phyloP scores from a whole-genome alignment of 768 basidiomycete genomes.

The Phanerochaete carnosa region DNA sequence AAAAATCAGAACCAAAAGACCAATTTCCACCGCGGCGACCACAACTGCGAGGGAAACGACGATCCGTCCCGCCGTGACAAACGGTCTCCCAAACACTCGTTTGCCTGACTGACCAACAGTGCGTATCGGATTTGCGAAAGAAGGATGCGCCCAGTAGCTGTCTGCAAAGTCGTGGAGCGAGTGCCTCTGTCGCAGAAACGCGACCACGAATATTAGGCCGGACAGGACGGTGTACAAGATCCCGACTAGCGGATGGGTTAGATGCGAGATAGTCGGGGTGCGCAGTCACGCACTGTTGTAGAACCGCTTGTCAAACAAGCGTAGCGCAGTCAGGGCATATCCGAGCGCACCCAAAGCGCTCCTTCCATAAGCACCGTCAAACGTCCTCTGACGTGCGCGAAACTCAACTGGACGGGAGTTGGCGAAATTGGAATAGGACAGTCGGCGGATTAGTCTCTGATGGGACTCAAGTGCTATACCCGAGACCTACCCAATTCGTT shows the following conservation, averaged over 20 bases:
- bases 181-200: slow-evolving; percentile 60
- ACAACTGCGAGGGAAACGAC: slow-evolving; percentile 57
- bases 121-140: slow-evolving; percentile 36
- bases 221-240: slow-evolving; percentile 65
- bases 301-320: slow-evolving; percentile 76
- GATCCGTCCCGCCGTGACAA: slow-evolving; percentile 78
- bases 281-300: slow-evolving; percentile 55
- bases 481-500: slow-evolving; percentile 26
- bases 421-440: not conserved
- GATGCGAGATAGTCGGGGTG: not conserved
- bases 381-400: slow-evolving; percentile 77
- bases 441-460: not conserved
- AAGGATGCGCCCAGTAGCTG: slow-evolving; percentile 18
- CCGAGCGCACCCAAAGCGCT: slow-evolving; percentile 73
- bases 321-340: slow-evolving; percentile 68
- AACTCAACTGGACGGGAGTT: slow-evolving; percentile 50
- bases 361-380: slow-evolving; percentile 78
- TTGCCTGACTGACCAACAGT: slow-evolving; percentile 60
- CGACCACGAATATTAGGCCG: slow-evolving; percentile 50
- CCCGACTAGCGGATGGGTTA: slow-evolving; percentile 37
- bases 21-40: slow-evolving; percentile 63
- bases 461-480: not conserved
- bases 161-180: slow-evolving; percentile 80
- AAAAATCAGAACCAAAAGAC: slow-evolving; percentile 60
- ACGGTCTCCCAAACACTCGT: slow-evolving; percentile 72